Evolutionary conservation across 2,329 filamentous ascomycete genomes (phyloP).

Genomic region (Sclerotinia sclerotiorum): DNA sequence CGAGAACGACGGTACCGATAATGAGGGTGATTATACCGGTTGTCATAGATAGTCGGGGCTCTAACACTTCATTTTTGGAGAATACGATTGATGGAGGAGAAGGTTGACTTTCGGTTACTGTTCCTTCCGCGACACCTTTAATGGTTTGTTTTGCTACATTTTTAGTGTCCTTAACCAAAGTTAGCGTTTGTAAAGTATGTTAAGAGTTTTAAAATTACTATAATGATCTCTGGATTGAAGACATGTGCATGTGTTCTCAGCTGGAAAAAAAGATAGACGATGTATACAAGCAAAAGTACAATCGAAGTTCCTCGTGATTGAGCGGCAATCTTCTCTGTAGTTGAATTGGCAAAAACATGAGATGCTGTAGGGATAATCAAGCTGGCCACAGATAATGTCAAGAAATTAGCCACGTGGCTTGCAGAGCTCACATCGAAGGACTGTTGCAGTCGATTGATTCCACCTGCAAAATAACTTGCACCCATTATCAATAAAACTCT

Average conservation of each 20-base stretch:
- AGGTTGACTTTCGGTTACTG: neutral
- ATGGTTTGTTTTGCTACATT: constrained; percentile 46
- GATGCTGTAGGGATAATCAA: constrained; percentile 90
- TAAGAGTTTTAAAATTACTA: neutral
- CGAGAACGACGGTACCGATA: constrained; percentile 10
- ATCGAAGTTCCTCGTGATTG: constrained; percentile 18
- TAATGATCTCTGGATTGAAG: neutral
- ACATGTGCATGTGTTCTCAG: constrained; percentile 13
- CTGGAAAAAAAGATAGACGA: neutral
- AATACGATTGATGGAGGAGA: neutral
- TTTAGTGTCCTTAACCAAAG: constrained; percentile 27
- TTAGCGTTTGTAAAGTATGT: constrained; percentile 39
- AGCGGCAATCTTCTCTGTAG: neutral
- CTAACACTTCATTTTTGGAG: neutral
- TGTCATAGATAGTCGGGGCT: neutral
- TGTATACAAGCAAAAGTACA: constrained; percentile 39
- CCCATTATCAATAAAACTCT: constrained; percentile 45
- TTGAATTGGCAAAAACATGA: constrained; percentile 46
- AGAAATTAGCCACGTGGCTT: constrained; percentile 71
- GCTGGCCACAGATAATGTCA: constrained; percentile 69
- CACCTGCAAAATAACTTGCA: constrained; percentile 79
- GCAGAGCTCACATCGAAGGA: constrained; percentile 88
- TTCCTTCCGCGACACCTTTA: constrained; percentile 64
- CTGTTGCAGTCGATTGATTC: constrained; percentile 70
- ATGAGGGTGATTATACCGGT: neutral